Conservation (phyloP, 257 asterid species). For the Nyctanthes arbortristis region DNA sequence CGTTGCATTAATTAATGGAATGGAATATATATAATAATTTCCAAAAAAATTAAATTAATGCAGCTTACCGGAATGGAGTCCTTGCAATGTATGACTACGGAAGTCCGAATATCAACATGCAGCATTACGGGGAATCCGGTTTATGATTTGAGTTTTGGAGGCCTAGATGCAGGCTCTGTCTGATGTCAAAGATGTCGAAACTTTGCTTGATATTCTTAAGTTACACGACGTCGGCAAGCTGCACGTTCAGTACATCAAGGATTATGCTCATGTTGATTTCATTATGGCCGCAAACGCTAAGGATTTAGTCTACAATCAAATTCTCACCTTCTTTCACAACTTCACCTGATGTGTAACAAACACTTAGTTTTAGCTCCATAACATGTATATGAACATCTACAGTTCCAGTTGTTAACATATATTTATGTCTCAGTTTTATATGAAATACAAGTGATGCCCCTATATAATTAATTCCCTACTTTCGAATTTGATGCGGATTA, state of each 20-base stretch:
- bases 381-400: too few relatives aligned
- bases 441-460: too few relatives aligned
- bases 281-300: conserved; percentile 71
- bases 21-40: background rate
- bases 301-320: conserved; percentile 64
- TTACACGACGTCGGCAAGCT: conserved; percentile 59
- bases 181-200: conserved; percentile 58
- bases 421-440: too few relatives aligned
- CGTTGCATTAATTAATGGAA: too few relatives aligned
- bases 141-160: conserved; percentile 80
- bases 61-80: conserved; percentile 70
- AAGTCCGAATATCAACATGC: conserved; percentile 38
- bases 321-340: conserved; percentile 33
- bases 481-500: too few relatives aligned
- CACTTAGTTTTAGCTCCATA: too few relatives aligned
- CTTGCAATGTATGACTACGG: conserved; percentile 74
- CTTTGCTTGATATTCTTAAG: conserved; percentile 55
- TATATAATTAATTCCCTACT: too few relatives aligned
- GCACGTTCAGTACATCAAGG: conserved; percentile 68
- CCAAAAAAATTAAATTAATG: conserved; percentile 6
- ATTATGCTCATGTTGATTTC: conserved; percentile 85
- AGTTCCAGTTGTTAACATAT: too few relatives aligned
- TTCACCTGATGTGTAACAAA: too few relatives aligned
- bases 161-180: conserved; percentile 80
- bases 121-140: conserved; percentile 66